Evolutionary conservation across 768 basidiomycete species (phyloP), one percentile per base, ranked within the genome.

Genomic region (Chalciporus pseudorubinellus): DNA sequence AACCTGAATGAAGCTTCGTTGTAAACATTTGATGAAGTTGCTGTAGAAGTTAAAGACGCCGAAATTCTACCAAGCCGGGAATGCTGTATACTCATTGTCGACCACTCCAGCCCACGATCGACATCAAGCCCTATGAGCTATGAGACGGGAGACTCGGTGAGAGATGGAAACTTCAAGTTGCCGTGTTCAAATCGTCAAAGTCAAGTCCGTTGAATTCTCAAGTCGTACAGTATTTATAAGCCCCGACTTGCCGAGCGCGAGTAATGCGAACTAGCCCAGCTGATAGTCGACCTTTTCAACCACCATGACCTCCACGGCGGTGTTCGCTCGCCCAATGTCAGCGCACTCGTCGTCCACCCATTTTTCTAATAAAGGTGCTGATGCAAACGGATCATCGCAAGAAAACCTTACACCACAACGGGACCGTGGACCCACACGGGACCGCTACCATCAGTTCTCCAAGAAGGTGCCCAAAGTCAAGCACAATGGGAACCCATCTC

Each of bases 291-390:
- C 26, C 22, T 13, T 22, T 22, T 39, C 26, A 38, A 46, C 41
- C 47, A 38, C 36, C 13, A 49, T 44, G 45, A 20, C 61, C 34
- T 44, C 34, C 16, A 19, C 38, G 18, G 49, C 16, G 38, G 33
- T 40, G 46, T 52, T n/a, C 6, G 12, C 51, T n/a, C 46, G 29
- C 46, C 38, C 54, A 22, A 38, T n/a, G 26, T 38, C 36, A 22
- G 28, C 13, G 33, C 22, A 39, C 29, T 39, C 34, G 18, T 51
- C 44, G n/a, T n/a, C 52, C 29, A 24, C 44, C 34, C 31, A 33
- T 31, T 54, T 38, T n/a, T 5, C 8, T 10, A 22, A 52, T 53
- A 48, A 54, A 6, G 46, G 48, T 42, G 40, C 28, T 28, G 28
- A 41, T 31, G 16, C 36, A 21, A 42, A 18, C 2, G 33, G 36